These are phyloP conservation scores for Chamaenerion angustifolium DNA, from an alignment of 345 rosid genomes.

Conservation along the genomic window DNA sequence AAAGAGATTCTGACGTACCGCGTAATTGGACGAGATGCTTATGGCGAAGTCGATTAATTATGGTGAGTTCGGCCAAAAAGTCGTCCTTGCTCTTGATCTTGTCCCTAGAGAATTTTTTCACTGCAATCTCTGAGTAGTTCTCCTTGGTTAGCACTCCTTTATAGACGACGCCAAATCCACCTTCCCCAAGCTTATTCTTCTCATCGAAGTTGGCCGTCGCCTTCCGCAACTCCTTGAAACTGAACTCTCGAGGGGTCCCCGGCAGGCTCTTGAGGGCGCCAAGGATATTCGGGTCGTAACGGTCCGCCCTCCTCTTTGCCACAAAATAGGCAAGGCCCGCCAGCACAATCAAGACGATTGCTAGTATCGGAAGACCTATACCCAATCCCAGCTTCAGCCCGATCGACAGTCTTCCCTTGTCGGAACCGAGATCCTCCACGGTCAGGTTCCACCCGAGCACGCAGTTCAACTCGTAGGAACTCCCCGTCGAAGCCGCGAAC, in stretches of 20 bases:
- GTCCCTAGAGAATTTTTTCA: slow-evolving; percentile 38
- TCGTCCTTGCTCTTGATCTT: slow-evolving; percentile 32
- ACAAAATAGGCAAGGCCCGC: too few relatives aligned
- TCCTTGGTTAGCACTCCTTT: slow-evolving; percentile 13
- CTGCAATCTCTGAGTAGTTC: slow-evolving; percentile 17
- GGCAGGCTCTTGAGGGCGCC: slow-evolving; percentile 39
- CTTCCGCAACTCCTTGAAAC: slow-evolving; percentile 31
- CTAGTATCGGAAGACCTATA: too few relatives aligned
- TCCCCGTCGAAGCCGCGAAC: slow-evolving; percentile 45
- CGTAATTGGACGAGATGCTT: slow-evolving; percentile 31
- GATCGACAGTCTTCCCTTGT: too few relatives aligned
- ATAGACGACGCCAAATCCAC: slow-evolving; percentile 39
- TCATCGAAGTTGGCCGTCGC: slow-evolving; percentile 26
- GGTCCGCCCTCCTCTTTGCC: slow-evolving; percentile 8
- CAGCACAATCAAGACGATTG: too few relatives aligned
- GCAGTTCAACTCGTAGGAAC: slow-evolving; percentile 25
- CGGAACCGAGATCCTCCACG: slow-evolving; percentile 18
- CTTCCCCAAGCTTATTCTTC: slow-evolving; percentile 31
- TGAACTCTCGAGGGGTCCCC: slow-evolving; percentile 34
- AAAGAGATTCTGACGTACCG: slow-evolving; percentile 13
- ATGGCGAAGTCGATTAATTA: slow-evolving; percentile 41
- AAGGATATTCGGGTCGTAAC: slow-evolving; percentile 16
- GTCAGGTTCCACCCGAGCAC: slow-evolving; percentile 44
- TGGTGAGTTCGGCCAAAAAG: slow-evolving; percentile 34
- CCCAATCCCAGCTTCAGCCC: too few relatives aligned